Percentiles rank a stretch among this genome's conserved stretches.
These are phyloP conservation scores for Sporothrix curviconia DNA, from an alignment of 2,329 filamentous ascomycete genomes.

Conservation along the genomic window DNA sequence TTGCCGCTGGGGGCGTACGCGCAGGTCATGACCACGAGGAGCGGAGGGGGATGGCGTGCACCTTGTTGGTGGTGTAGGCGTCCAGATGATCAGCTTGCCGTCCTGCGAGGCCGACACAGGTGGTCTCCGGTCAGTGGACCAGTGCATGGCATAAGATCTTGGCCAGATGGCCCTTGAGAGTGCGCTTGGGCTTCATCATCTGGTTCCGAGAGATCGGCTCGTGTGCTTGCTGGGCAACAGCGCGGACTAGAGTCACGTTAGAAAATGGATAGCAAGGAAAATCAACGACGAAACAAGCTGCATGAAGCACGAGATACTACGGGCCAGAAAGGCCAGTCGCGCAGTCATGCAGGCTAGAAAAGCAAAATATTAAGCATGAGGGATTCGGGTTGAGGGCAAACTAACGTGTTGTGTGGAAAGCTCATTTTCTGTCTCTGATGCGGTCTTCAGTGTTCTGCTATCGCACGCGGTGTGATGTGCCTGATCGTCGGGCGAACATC, in stretches of 20 bases:
- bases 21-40: constrained; percentile 99
- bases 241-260: constrained; percentile 59
- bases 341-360: no score
- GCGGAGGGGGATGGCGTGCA: constrained; percentile 92
- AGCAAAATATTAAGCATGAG: no score
- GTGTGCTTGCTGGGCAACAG: constrained; percentile 86
- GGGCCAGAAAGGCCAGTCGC: not conserved
- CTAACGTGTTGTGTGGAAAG: no score
- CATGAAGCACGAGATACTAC: not conserved
- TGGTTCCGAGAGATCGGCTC: constrained; percentile 84
- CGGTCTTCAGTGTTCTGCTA: no score
- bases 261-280: constrained; percentile 16
- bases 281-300: not conserved
- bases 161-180: constrained; percentile 92
- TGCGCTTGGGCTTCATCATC: constrained; percentile 95
- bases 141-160: constrained; percentile 99
- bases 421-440: no score
- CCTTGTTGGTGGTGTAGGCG: constrained; percentile 98
- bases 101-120: constrained; percentile 97
- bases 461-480: no score
- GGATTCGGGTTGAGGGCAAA: no score
- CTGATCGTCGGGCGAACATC: no score
- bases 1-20: constrained; percentile 97
- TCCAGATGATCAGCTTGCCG: constrained; percentile 99
- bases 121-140: constrained; percentile 96